Evolutionary conservation across 2,329 filamentous ascomycete species (phyloP).

Genomic region (Exophiala calicioides): DNA sequence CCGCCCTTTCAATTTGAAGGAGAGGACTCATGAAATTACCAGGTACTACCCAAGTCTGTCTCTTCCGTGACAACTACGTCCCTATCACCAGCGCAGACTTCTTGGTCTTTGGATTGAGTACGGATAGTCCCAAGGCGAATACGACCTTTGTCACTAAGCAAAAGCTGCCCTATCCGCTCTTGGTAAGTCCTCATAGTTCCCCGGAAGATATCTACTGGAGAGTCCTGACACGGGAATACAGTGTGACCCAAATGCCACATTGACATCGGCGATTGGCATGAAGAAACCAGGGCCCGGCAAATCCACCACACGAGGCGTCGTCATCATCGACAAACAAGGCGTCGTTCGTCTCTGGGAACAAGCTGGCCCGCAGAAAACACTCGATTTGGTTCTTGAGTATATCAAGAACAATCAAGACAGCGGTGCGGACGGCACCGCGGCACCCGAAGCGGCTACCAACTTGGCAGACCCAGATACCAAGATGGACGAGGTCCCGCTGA

Average conservation of each 20-base stretch:
- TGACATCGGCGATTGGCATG: slow-evolving; percentile 85
- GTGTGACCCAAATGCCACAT: slow-evolving; percentile 72
- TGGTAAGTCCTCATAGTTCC: slow-evolving; percentile 41
- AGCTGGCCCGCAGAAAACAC: slow-evolving; percentile 75
- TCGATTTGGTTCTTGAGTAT: slow-evolving; percentile 73
- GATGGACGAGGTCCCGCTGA: slow-evolving; percentile 28
- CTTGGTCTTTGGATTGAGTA: slow-evolving; percentile 84
- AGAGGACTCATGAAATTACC: background rate
- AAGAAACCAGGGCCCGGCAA: slow-evolving; percentile 74
- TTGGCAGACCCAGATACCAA: slow-evolving; percentile 24
- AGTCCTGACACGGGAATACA: slow-evolving; percentile 1
- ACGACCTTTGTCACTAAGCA: slow-evolving; percentile 91
- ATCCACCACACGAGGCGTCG: slow-evolving; percentile 76
- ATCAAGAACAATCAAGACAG: slow-evolving; percentile 26
- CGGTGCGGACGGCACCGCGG: slow-evolving; percentile 15
- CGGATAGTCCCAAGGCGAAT: slow-evolving; percentile 87
- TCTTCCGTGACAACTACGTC: slow-evolving; percentile 84
- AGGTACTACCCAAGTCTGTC: slow-evolving; percentile 92
- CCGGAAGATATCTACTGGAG: too few relatives aligned
- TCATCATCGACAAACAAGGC: slow-evolving; percentile 78
- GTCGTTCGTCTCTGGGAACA: slow-evolving; percentile 74
- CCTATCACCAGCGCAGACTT: slow-evolving; percentile 76
- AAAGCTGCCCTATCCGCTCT: slow-evolving; percentile 79
- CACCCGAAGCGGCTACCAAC: slow-evolving; percentile 20
- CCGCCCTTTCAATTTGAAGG: background rate